phyloP scores from a whole-genome alignment of 495 filamentous ascomycete species.

The Beverwykella pulmonaria region DNA sequence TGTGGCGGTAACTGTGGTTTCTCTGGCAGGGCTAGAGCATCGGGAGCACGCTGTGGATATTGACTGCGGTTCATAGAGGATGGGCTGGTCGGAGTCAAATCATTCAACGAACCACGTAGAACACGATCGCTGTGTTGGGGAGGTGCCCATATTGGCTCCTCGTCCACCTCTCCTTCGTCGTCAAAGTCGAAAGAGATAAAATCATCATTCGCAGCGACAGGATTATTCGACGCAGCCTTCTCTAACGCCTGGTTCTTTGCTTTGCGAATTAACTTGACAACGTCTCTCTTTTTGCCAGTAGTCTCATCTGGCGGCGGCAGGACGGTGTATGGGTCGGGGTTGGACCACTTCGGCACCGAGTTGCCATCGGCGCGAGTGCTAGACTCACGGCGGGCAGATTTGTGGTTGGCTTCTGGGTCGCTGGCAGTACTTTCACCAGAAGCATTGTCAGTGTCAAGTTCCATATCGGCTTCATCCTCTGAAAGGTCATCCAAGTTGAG shows the following conservation, averaged over 20 bases:
- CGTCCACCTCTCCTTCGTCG: constrained; percentile 39
- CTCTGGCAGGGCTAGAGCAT: not conserved
- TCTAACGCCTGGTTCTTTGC: constrained; percentile 59
- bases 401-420: constrained; percentile 15
- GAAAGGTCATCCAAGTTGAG: constrained; percentile 35
- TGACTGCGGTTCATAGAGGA: not conserved
- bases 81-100: not conserved
- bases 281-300: constrained; percentile 71
- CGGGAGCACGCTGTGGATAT: not conserved
- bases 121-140: not conserved
- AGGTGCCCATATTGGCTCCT: not conserved
- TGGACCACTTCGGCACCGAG: constrained; percentile 78
- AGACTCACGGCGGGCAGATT: constrained; percentile 1
- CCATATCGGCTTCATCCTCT: constrained; percentile 28
- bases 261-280: constrained; percentile 86
- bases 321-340: constrained; percentile 87
- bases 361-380: constrained; percentile 44
- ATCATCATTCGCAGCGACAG: constrained; percentile 67
- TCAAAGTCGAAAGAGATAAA: constrained; percentile 80
- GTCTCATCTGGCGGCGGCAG: constrained; percentile 71
- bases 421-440: not conserved
- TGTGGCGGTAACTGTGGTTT: constrained; percentile 35
- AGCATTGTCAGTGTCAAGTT: constrained; percentile 15
- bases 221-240: constrained; percentile 52
- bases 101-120: constrained; percentile 15